Evolutionary conservation across 1,284 basidiomycete species (phyloP), one percentile per base, ranked within the genome.

Genomic region (Cystobasidiaceae sp.): DNA sequence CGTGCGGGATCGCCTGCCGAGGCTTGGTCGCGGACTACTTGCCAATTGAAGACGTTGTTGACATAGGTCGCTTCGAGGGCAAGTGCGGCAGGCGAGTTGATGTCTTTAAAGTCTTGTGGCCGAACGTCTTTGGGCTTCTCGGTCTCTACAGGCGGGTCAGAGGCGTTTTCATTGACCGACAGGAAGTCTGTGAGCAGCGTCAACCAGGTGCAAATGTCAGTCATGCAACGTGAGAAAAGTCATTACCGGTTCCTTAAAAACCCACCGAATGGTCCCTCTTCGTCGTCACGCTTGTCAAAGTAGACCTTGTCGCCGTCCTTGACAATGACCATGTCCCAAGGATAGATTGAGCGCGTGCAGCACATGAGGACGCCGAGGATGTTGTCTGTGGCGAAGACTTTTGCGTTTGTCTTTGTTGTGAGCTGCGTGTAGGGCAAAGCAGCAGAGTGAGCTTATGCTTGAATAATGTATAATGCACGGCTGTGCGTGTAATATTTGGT

Each of bases 31-130:
- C 85, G 83, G 62, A 96, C 93, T 50, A 92, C 87, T 79, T 98
- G 96, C 82, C 94, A 96, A 30, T 89, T 87, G 76, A 97, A 99
- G 81, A 97, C 97, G 78, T 97, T 92, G 81, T 97, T 97, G 82
- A 99, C 91, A 79, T 96, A 98, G 33, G 94, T 97, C 11, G 96
- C 96, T 78, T 99, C 96, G 46, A 98, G 83, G 2, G 93, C 93
- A 51, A 99, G 83, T 0, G 90, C 92, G 1, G 90, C 90, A 1
- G 93, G 91, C 13, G 91, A 86, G 81, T 99, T 99, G 80, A 97
- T 92, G 13, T 92, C 90, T 41, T 84, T 83, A 17, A 80, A 58
- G 27, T 60, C 60, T 41, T 60, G 78, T 21, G 43, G 30, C 4
- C 56, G 43, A 15, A 82, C 78, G 46, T 78, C 76, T 72, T 86